Evolutionary conservation across 257 asterid species (phyloP).

Genomic region (Thymus quinquecostatus): DNA sequence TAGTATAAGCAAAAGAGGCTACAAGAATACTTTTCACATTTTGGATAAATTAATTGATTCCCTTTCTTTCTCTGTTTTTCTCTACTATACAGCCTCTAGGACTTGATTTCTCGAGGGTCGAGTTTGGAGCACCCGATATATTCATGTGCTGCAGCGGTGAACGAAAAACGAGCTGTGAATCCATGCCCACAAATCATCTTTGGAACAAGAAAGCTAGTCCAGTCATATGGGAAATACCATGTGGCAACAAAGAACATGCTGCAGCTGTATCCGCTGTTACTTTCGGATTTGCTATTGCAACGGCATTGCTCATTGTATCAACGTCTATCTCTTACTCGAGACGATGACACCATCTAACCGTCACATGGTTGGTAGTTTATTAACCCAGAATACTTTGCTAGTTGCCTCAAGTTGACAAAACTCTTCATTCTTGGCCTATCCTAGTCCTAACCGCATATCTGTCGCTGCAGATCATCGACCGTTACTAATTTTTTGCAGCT

Average conservation of each 20-base stretch:
- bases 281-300: conserved; percentile 54
- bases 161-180: conserved; percentile 38
- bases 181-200: conserved; percentile 31
- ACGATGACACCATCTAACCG: conserved; percentile 11
- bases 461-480: background rate
- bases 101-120: conserved; percentile 51
- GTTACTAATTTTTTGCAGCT: background rate
- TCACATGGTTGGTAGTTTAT: conserved; percentile 33
- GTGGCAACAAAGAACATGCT: conserved; percentile 69
- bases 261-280: conserved; percentile 60
- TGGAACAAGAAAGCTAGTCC: conserved; percentile 25
- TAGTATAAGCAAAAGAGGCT: too few relatives aligned
- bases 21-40: too few relatives aligned
- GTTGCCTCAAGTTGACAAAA: conserved; percentile 1
- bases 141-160: conserved; percentile 48
- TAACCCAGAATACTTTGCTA: background rate
- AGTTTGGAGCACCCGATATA: conserved; percentile 61
- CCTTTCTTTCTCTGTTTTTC: background rate
- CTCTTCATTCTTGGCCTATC: conserved; percentile 1
- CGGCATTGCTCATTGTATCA: conserved; percentile 57
- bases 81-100: conserved; percentile 61
- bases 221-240: conserved; percentile 74
- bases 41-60: background rate
- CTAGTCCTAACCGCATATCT: background rate
- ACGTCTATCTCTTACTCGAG: conserved; percentile 50